phyloP scores from a whole-genome alignment of 23 red algal species.

The Chondrus crispus region DNA sequence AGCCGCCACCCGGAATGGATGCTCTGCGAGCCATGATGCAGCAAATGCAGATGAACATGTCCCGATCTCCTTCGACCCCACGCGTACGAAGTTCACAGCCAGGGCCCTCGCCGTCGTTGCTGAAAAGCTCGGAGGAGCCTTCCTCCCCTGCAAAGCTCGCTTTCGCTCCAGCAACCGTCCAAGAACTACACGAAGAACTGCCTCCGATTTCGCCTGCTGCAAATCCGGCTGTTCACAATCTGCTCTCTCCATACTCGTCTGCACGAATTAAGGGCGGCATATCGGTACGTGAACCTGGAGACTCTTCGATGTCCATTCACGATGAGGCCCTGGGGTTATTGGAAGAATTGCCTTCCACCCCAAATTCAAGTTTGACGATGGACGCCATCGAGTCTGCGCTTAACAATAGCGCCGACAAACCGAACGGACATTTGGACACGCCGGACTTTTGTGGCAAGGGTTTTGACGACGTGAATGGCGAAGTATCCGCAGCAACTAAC shows the following conservation, averaged over 20 bases:
- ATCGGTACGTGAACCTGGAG: too few species aligned
- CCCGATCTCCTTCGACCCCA: background rate
- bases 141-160: background rate
- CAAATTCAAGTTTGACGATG: conserved; percentile 41
- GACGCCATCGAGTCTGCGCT: conserved; percentile 40
- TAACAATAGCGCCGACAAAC: background rate
- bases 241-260: too few species aligned
- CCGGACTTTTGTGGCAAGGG: conserved; percentile 1
- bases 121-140: background rate
- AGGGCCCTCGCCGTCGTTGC: background rate
- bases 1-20: background rate
- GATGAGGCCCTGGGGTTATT: conserved; percentile 22
- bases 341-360: conserved; percentile 38
- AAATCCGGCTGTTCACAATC: too few species aligned
- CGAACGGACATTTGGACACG: conserved; percentile 27
- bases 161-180: conserved; percentile 46
- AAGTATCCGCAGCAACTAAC: background rate
- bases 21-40: conserved; percentile 67
- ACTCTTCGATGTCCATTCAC: background rate
- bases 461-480: conserved; percentile 11
- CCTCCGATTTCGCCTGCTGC: too few species aligned
- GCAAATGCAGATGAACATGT: conserved; percentile 32
- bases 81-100: background rate
- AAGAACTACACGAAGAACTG: conserved; percentile 30
- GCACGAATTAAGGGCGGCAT: too few species aligned